A percentile compares a stretch with the other conserved stretches of the same genome.
Evolutionary conservation across 2,329 filamentous ascomycete species (phyloP).

Genomic region (Microdochium bolleyi): DNA sequence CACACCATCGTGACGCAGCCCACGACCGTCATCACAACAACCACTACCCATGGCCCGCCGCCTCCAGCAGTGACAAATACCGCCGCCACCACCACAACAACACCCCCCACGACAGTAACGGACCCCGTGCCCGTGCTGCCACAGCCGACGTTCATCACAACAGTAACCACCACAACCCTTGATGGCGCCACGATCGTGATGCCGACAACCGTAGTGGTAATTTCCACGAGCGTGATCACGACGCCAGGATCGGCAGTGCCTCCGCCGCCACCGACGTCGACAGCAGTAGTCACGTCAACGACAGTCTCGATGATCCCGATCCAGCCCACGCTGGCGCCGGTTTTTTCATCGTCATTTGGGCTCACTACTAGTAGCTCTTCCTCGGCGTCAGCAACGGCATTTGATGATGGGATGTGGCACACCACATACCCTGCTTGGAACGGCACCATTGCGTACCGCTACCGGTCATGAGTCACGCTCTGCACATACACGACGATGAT

Average conservation of each 20-base stretch:
- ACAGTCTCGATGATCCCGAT: not conserved
- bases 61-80: conserved; percentile 5
- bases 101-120: not conserved
- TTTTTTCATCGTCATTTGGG: not conserved
- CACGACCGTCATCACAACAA: not conserved
- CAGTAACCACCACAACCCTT: conserved; percentile 6
- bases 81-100: conserved; percentile 4
- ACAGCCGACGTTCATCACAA: conserved; percentile 4
- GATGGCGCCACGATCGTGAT: conserved; percentile 2
- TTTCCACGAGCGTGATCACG: conserved; percentile 6
- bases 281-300: not conserved
- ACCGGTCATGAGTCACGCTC: not conserved
- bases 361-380: conserved; percentile 3
- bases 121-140: not conserved
- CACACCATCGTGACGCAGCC: conserved; percentile 14
- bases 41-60: conserved; percentile 2
- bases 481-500: too few relatives aligned
- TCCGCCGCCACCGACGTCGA: too few relatives aligned
- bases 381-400: conserved; percentile 14
- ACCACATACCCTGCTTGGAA: conserved; percentile 37
- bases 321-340: not conserved
- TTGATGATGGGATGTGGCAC: conserved; percentile 37
- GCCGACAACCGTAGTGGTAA: conserved; percentile 1
- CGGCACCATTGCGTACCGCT: conserved; percentile 19
- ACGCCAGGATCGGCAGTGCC: too few relatives aligned